A percentile compares a stretch with the other conserved stretches of the same genome.
These are phyloP conservation scores for Metarhizium robertsii DNA, from an alignment of 2,329 filamentous ascomycete species.

Conservation along the genomic window DNA sequence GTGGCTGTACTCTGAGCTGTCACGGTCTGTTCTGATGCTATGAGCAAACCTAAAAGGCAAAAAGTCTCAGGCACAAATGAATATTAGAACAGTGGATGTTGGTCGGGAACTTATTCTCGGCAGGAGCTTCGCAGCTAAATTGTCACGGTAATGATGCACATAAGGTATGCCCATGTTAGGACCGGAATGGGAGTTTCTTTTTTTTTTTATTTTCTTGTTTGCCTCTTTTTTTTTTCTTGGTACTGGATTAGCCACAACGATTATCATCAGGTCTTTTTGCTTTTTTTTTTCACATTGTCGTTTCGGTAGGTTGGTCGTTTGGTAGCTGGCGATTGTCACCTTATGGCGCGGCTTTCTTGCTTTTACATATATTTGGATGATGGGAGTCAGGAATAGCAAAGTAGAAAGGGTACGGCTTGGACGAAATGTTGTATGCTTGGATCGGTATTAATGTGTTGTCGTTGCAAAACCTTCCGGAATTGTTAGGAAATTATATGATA, in stretches of 20 bases:
- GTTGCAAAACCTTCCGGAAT: not conserved
- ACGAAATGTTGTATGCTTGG: constrained; percentile 4
- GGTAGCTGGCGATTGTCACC: not conserved
- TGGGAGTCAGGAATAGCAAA: constrained; percentile 4
- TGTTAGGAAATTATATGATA: not conserved
- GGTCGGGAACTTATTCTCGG: constrained; percentile 4
- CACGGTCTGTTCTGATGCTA: not conserved
- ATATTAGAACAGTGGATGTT: not conserved
- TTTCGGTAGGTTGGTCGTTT: constrained; percentile 2
- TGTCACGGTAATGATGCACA: constrained; percentile 20
- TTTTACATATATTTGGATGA: constrained; percentile 1
- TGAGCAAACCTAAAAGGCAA: not conserved
- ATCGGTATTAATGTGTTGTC: not conserved
- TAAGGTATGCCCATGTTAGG: constrained; percentile 5
- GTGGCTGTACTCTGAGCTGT: not conserved
- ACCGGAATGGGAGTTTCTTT: not conserved
- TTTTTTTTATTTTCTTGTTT: not conserved
- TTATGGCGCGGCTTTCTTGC: not conserved
- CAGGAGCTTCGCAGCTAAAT: constrained; percentile 20
- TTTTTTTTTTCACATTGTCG: constrained; percentile 4
- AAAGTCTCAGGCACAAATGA: not conserved
- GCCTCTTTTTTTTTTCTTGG: not conserved
- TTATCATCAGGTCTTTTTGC: not conserved
- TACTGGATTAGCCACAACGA: not conserved
- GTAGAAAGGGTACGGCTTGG: not conserved